phyloP scores from a whole-genome alignment of 2,329 filamentous ascomycete genomes.

The Zymoseptoria passerinii region DNA sequence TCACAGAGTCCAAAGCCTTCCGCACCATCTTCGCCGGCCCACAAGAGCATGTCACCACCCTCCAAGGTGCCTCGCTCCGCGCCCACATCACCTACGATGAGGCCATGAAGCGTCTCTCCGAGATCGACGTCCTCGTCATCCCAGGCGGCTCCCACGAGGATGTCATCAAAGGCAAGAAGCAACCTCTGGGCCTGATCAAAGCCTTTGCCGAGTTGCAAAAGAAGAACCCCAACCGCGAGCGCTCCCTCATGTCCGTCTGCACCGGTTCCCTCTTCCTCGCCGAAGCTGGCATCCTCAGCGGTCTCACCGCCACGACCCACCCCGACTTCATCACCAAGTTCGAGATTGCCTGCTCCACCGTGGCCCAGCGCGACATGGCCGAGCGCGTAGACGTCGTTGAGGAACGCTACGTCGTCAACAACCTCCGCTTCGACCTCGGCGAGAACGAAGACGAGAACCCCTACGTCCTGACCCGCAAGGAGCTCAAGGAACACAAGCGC shows the following conservation, averaged over 20 bases:
- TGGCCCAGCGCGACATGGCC: constrained; percentile 58
- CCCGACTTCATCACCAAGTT: constrained; percentile 71
- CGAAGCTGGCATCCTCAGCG: constrained; percentile 66
- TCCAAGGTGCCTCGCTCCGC: constrained; percentile 60
- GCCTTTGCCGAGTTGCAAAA: constrained; percentile 73
- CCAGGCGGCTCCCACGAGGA: constrained; percentile 61
- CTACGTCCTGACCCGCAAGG: constrained; percentile 67
- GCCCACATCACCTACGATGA: constrained; percentile 73
- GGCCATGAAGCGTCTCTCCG: constrained; percentile 61
- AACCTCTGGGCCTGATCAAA: constrained; percentile 64
- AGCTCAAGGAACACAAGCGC: constrained; percentile 41
- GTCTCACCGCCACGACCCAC: constrained; percentile 74
- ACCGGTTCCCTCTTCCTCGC: constrained; percentile 72
- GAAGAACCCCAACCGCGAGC: constrained; percentile 69
- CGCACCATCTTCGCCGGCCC: constrained; percentile 45
- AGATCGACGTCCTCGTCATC: constrained; percentile 73
- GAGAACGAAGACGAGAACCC: constrained; percentile 75
- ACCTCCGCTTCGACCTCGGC: constrained; percentile 73
- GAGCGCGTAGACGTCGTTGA: constrained; percentile 79
- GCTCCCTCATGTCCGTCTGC: constrained; percentile 72
- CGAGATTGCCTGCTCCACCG: constrained; percentile 71
- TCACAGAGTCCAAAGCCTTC: constrained; percentile 45
- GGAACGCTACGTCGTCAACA: constrained; percentile 83
- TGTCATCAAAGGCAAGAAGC: constrained; percentile 56
- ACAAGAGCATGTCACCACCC: constrained; percentile 41